Percentiles rank a stretch among this genome's conserved stretches.
phyloP scores from a whole-genome alignment of 352 stramenopile genomes.

The Globisporangium perplexum region DNA sequence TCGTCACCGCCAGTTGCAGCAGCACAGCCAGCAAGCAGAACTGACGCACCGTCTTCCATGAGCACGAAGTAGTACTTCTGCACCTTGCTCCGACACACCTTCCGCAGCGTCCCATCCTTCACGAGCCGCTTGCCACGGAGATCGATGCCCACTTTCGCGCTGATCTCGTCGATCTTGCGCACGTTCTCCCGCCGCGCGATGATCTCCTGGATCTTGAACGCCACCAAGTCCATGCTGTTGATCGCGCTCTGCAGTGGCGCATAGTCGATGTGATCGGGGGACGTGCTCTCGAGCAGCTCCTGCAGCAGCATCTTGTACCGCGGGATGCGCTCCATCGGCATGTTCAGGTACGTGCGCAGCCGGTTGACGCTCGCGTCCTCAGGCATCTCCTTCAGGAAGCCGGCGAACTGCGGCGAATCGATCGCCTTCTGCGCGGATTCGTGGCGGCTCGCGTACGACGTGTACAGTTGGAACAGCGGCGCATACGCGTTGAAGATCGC shows the following conservation, averaged over 20 bases:
- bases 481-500: constrained; percentile 86
- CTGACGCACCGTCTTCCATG: constrained; percentile 66
- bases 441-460: constrained; percentile 79
- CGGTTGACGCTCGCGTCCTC: constrained; percentile 53
- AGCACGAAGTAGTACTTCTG: constrained; percentile 83
- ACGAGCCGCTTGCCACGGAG: constrained; percentile 60
- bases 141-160: constrained; percentile 61
- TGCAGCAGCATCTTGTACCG: constrained; percentile 82
- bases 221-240: constrained; percentile 66
- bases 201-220: constrained; percentile 76
- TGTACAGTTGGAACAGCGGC: constrained; percentile 81
- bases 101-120: constrained; percentile 73
- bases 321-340: constrained; percentile 83
- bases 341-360: constrained; percentile 75
- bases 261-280: constrained; percentile 67
- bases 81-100: constrained; percentile 82
- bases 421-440: constrained; percentile 62
- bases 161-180: constrained; percentile 52
- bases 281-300: constrained; percentile 65
- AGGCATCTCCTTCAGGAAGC: constrained; percentile 69
- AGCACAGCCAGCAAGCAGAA: not conserved
- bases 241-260: constrained; percentile 65
- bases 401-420: constrained; percentile 64
- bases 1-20: not conserved
- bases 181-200: constrained; percentile 66